A percentile compares a stretch with the other conserved stretches of the same genome.
Conservation (phyloP, 2,329 filamentous ascomycete species). For the Penicillium brasilianum region DNA sequence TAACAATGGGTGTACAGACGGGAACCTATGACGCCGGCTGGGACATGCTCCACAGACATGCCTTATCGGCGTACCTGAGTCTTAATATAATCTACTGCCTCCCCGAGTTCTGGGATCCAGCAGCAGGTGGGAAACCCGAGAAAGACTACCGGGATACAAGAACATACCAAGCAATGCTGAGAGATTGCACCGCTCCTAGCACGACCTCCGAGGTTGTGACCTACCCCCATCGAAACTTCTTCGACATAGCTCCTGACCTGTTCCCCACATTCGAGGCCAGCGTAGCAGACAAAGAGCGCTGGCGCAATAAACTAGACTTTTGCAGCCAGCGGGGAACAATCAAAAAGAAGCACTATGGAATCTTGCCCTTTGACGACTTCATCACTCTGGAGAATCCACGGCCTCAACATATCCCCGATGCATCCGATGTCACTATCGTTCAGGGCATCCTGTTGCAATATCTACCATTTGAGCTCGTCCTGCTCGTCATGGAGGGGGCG, state of each 20-base stretch:
- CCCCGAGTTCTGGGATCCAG: slow-evolving; percentile 9
- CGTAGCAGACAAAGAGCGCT: slow-evolving; percentile 2
- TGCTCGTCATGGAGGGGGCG: slow-evolving; percentile 10
- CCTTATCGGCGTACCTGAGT: slow-evolving; percentile 7
- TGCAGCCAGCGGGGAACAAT: not conserved
- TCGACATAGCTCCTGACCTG: slow-evolving; percentile 7
- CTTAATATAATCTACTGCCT: slow-evolving; percentile 11
- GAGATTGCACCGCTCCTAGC: not conserved
- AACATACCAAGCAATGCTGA: slow-evolving; percentile 9
- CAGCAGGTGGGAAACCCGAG: slow-evolving; percentile 5
- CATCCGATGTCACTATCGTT: not conserved
- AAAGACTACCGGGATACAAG: slow-evolving; percentile 10
- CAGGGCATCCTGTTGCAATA: not conserved
- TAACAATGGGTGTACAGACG: not conserved
- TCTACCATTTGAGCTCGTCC: slow-evolving; percentile 3
- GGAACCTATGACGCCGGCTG: not conserved
- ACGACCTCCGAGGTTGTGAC: not conserved
- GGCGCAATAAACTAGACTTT: slow-evolving; percentile 6
- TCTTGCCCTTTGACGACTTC: slow-evolving; percentile 13
- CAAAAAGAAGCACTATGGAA: not conserved
- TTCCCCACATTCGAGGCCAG: not conserved
- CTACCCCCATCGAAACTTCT: slow-evolving; percentile 12
- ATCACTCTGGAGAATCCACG: slow-evolving; percentile 5
- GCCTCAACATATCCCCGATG: not conserved
- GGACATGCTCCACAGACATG: not conserved